Evolutionary conservation across 345 rosid genomes (phyloP).

Genomic region (Xanthoceras sorbifolium): DNA sequence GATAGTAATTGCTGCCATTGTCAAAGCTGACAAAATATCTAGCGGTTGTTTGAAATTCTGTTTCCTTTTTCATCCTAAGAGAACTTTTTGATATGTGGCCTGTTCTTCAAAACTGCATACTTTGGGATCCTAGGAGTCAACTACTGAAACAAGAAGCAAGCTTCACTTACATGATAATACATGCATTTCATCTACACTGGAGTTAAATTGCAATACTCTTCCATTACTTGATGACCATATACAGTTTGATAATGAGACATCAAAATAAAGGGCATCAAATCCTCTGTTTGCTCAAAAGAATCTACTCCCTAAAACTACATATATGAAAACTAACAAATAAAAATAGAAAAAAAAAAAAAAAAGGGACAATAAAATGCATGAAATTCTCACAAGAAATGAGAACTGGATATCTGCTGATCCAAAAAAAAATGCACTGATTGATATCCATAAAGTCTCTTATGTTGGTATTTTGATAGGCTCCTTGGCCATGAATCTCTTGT

Average conservation of each 20-base stretch:
- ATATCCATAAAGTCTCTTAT: slow-evolving; percentile 17
- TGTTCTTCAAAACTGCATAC: no score
- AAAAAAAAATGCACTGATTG: not conserved
- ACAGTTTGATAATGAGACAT: not conserved
- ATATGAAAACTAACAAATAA: not conserved
- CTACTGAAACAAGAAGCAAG: no score
- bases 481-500: slow-evolving; percentile 3
- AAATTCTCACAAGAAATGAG: slow-evolving; percentile 48
- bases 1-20: no score
- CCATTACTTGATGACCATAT: not conserved
- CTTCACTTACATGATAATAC: no score
- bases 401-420: slow-evolving; percentile 4
- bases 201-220: slow-evolving; percentile 8
- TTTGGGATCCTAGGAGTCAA: no score
- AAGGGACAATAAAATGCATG: not conserved
- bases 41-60: not conserved
- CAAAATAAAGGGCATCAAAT: not conserved
- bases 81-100: no score
- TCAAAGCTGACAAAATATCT: not conserved
- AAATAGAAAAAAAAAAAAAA: not conserved
- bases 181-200: no score
- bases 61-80: no score
- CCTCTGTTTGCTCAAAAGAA: not conserved
- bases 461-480: slow-evolving; percentile 44
- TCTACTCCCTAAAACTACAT: not conserved